Evolutionary conservation across 176 grass and related monocot species (phyloP), one percentile per base, ranked within the genome.

Genomic region (Bonia amplexicaulis): DNA sequence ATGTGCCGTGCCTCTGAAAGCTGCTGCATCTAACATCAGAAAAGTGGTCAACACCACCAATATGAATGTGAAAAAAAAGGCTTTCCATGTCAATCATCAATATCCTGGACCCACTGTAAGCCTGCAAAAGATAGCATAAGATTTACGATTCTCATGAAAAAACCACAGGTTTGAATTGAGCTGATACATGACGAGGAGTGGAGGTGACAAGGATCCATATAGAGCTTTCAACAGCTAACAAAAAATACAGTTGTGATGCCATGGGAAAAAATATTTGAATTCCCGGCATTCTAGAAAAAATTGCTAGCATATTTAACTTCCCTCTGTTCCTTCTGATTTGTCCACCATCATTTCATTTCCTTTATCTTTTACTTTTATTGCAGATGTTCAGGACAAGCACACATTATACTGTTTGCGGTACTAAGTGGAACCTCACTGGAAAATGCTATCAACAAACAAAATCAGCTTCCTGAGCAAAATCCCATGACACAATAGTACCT

Each of bases 41-140:
- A 71, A 63, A 70, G 49, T 53, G 35, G 26, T 48, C 49, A 74
- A 49, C 47, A 47, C 31, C 48, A 25, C 60, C 76, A 90, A 85
- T 87, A 69, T 68, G 66, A 87, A 90, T 70, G 74, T 62, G 57
- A 39, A 58, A 87, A 84, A 71, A 63, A 44, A 62, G 72, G 16
- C 35, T 63, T 77, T 69, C 74, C 90, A 66, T 69, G 76, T 95
- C 88, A 95, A 81, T 85, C 85, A 73, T 90, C 80, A 81, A 82
- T 82, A 80, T 88, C 93, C 61, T 84, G 73, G 57, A 84, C 85
- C 88, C 90, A 88, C 66, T 89, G 84, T 54, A 95, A 54, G 74
- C 87, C 93, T 95, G 90, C 71, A 84, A 63, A 86, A 71, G 11
- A 78, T 13, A 79, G 27, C 17, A 57, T 19, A 65, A 44, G 17